Percentiles rank a stretch among this genome's conserved stretches.
phyloP scores from a whole-genome alignment of 257 asterid genomes.

The Salvia rosmarinus region DNA sequence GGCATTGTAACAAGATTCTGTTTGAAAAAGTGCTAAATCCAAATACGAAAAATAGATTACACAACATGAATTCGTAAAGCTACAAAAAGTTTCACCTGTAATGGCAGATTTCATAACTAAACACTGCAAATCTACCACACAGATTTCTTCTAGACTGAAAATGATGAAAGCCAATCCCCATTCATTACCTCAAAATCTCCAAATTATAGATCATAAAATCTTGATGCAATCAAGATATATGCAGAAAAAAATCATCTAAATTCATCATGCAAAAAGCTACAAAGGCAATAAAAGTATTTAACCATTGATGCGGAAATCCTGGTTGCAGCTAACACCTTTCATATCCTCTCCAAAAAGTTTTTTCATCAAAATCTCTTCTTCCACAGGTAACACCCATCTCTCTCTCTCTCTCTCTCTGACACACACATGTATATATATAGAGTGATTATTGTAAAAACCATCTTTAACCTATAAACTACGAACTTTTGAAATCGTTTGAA shows the following conservation, averaged over 20 bases:
- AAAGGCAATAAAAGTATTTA: slow-evolving; percentile 5
- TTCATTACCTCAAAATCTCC: slow-evolving; percentile 36
- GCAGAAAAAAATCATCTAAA: neutral
- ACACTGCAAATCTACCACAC: slow-evolving; percentile 33
- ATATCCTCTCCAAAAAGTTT: neutral
- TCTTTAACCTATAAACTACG: too few relatives aligned
- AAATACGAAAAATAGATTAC: neutral
- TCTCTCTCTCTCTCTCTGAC: neutral
- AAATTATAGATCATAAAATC: slow-evolving; percentile 28
- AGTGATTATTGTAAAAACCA: too few relatives aligned
- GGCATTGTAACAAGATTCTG: neutral
- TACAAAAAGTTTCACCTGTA: neutral
- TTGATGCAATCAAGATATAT: neutral
- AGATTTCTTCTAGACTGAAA: slow-evolving; percentile 14
- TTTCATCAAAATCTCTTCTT: neutral
- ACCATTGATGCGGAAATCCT: neutral
- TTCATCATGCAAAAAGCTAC: neutral
- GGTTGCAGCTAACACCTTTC: slow-evolving; percentile 6
- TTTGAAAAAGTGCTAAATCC: neutral
- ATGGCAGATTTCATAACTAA: slow-evolving; percentile 21
- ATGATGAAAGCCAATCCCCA: slow-evolving; percentile 6
- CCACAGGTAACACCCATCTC: neutral
- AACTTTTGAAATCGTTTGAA: too few relatives aligned
- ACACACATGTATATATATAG: neutral
- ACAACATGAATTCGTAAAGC: neutral